Evolutionary conservation across 805 yeast species (phyloP).

Genomic region (Saccharomyces kudriavzevii): DNA sequence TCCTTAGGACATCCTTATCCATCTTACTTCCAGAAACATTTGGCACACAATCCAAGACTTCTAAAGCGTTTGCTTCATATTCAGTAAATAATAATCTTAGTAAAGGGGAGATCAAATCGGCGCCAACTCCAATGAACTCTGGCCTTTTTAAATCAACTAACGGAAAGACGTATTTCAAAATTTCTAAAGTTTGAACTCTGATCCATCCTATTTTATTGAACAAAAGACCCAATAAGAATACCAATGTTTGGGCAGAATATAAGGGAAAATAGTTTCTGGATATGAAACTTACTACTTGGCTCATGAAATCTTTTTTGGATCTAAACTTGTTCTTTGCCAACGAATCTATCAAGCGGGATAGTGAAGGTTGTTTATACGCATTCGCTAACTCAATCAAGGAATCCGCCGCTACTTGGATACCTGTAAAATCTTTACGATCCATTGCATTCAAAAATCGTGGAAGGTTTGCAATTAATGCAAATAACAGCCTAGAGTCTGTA

Average conservation of each 20-base stretch:
- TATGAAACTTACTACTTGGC: constrained; percentile 70
- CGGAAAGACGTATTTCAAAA: constrained; percentile 68
- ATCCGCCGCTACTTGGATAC: constrained; percentile 45
- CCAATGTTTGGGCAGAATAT: constrained; percentile 64
- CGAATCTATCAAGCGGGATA: constrained; percentile 69
- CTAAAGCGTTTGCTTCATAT: constrained; percentile 79
- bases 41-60: constrained; percentile 78
- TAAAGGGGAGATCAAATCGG: constrained; percentile 87
- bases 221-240: constrained; percentile 68
- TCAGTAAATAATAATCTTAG: constrained; percentile 73
- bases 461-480: constrained; percentile 66
- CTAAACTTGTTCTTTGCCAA: constrained; percentile 73
- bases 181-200: constrained; percentile 66
- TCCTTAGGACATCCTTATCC: constrained; percentile 85
- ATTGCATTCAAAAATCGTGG: constrained; percentile 82
- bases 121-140: constrained; percentile 84
- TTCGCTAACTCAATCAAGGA: constrained; percentile 57
- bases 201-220: constrained; percentile 76
- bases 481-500: constrained; percentile 57
- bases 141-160: constrained; percentile 66
- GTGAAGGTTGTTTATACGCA: constrained; percentile 42
- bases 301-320: constrained; percentile 80
- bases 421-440: constrained; percentile 47
- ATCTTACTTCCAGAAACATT: constrained; percentile 82
- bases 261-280: constrained; percentile 61